Percentiles rank a stretch among this genome's conserved stretches.
These are phyloP conservation scores for Debaryomyces maramus DNA, from an alignment of 805 yeast genomes.

Conservation along the genomic window DNA sequence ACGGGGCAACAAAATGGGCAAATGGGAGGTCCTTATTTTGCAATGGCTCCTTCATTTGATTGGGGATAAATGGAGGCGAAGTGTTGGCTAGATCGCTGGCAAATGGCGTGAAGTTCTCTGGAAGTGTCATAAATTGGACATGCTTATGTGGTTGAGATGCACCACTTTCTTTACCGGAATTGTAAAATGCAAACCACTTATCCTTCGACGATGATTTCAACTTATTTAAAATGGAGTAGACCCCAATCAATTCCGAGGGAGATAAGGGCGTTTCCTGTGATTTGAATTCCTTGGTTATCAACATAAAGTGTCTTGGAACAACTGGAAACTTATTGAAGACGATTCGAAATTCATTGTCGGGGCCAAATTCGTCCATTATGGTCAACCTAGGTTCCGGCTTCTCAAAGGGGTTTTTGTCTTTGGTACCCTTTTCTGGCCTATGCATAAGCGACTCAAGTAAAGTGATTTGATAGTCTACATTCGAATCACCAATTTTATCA, in stretches of 20 bases:
- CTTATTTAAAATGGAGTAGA: slow-evolving; percentile 53
- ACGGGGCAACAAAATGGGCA: slow-evolving; percentile 78
- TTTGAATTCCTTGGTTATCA: slow-evolving; percentile 73
- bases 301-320: slow-evolving; percentile 71
- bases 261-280: slow-evolving; percentile 71
- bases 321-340: slow-evolving; percentile 88
- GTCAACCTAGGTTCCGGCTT: slow-evolving; percentile 77
- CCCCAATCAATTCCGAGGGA: slow-evolving; percentile 65
- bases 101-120: slow-evolving; percentile 55
- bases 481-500: slow-evolving; percentile 11
- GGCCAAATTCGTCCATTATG: slow-evolving; percentile 52
- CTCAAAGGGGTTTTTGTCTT: slow-evolving; percentile 67
- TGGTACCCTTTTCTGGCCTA: slow-evolving; percentile 42
- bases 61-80: slow-evolving; percentile 55
- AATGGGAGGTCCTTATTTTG: slow-evolving; percentile 63
- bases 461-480: slow-evolving; percentile 28
- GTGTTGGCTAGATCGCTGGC: slow-evolving; percentile 50
- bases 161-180: slow-evolving; percentile 85
- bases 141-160: slow-evolving; percentile 96
- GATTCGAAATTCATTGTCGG: slow-evolving; percentile 53
- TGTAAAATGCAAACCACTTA: slow-evolving; percentile 79
- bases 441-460: slow-evolving; percentile 33
- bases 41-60: slow-evolving; percentile 54
- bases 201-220: slow-evolving; percentile 40
- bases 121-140: slow-evolving; percentile 78